Conservation (phyloP, 2,329 filamentous ascomycete genomes). For the Huntiella moniliformis region DNA sequence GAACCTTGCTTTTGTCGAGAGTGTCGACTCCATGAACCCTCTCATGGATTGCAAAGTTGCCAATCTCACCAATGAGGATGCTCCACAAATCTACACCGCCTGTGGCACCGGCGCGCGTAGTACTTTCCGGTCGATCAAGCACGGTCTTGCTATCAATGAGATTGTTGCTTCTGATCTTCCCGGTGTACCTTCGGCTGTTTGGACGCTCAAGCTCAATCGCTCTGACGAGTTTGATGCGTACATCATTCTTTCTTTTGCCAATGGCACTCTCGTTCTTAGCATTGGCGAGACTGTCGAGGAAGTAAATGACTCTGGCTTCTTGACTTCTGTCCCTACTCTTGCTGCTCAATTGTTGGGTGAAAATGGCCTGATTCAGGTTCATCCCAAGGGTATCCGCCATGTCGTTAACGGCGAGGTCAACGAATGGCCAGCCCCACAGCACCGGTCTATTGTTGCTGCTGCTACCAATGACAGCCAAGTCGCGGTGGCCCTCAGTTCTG, state of each 20-base stretch:
- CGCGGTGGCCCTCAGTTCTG: constrained; percentile 80
- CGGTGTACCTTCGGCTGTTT: constrained; percentile 75
- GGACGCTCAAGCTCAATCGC: constrained; percentile 76
- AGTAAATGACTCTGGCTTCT: constrained; percentile 80
- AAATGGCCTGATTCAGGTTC: constrained; percentile 80
- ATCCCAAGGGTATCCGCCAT: constrained; percentile 89
- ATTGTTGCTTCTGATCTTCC: constrained; percentile 89
- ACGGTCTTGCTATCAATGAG: constrained; percentile 82
- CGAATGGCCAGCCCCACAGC: constrained; percentile 84
- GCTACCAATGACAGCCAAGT: constrained; percentile 88
- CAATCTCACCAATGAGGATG: constrained; percentile 80
- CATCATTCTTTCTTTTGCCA: constrained; percentile 84
- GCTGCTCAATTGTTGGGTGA: constrained; percentile 90
- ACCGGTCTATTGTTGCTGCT: constrained; percentile 86
- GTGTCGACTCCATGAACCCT: constrained; percentile 75
- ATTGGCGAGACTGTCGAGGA: constrained; percentile 96
- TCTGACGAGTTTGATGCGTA: constrained; percentile 81
- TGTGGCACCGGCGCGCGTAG: constrained; percentile 79
- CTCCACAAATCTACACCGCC: constrained; percentile 87
- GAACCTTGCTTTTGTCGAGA: constrained; percentile 71
- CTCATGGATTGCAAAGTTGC: constrained; percentile 80
- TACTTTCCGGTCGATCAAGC: constrained; percentile 77
- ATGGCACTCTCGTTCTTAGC: constrained; percentile 76
- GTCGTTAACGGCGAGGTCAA: constrained; percentile 65
- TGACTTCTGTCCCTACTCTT: constrained; percentile 73